Base-by-base conservation (phyloP, 208 protist species). In the Angomonas ambiguus region DNA sequence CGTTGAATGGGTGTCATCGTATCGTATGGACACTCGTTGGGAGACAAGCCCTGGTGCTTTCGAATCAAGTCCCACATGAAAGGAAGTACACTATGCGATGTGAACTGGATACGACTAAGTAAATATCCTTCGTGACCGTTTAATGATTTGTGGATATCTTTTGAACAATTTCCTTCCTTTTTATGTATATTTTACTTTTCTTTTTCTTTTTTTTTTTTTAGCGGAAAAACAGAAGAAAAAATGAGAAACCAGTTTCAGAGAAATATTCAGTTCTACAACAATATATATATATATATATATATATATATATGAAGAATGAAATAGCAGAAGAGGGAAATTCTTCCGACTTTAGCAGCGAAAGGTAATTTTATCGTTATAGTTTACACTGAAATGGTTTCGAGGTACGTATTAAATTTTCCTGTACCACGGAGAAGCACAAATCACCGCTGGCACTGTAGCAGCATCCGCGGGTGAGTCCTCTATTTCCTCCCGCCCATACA, bases 61-160 rank as follows among this genome's bases (percentile, higher is more conserved):
- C 88, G 79, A 65, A 91, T 89, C 11, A 91, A 77, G 30, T 67
- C 72, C 88, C 84, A 94, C 88, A 94, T n/a, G n/a, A n/a, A n/a
- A n/a, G n/a, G n/a, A n/a, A n/a, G n/a, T n/a, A n/a, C n/a, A n/a
- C n/a, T n/a, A n/a, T n/a, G n/a, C n/a, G n/a, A n/a, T n/a, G n/a
- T n/a, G n/a, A n/a, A n/a, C n/a, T n/a, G n/a, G n/a, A n/a, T n/a
- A n/a, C n/a, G n/a, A n/a, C n/a, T n/a, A n/a, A n/a, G n/a, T n/a
- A n/a, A n/a, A n/a, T n/a, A n/a, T n/a, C n/a, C n/a, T n/a, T n/a
- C n/a, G n/a, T n/a, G n/a, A n/a, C n/a, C n/a, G n/a, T n/a, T n/a
- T n/a, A n/a, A n/a, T n/a, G n/a, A n/a, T n/a, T n/a, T n/a, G n/a
- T n/a, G n/a, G n/a, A n/a, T n/a, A n/a, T n/a, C n/a, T n/a, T 94